phyloP scores from a whole-genome alignment of 1,139 yeast genomes.

The Geotrichum armillariae region DNA sequence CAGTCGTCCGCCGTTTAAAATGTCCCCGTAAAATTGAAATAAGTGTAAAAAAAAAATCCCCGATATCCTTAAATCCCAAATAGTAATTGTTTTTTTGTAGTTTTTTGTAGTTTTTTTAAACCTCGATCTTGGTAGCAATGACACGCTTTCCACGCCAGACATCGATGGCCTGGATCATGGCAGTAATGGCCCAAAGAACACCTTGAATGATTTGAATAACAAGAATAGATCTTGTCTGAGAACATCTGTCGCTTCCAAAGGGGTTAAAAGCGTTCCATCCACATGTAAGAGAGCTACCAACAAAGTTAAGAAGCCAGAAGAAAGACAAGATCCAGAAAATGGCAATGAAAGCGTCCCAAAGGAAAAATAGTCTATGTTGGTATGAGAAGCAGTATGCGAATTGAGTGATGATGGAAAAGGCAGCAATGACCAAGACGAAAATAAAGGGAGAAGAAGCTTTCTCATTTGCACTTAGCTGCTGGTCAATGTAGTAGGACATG shows the following conservation, averaged over 20 bases:
- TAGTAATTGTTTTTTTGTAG: neutral
- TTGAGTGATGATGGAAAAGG: slow-evolving; percentile 34
- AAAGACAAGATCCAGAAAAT: slow-evolving; percentile 34
- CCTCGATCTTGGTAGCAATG: slow-evolving; percentile 18
- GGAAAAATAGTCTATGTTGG: slow-evolving; percentile 29
- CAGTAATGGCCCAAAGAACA: slow-evolving; percentile 34
- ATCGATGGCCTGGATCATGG: slow-evolving; percentile 24
- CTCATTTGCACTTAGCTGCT: slow-evolving; percentile 25
- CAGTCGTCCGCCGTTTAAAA: too few species aligned
- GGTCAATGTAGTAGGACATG: slow-evolving; percentile 34
- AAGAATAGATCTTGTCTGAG: slow-evolving; percentile 36
- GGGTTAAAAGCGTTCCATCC: slow-evolving; percentile 38
- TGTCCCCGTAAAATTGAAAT: too few species aligned
- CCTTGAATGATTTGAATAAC: slow-evolving; percentile 33
- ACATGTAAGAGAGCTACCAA: slow-evolving; percentile 27
- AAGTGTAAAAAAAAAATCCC: neutral
- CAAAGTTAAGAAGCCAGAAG: slow-evolving; percentile 36
- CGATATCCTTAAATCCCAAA: neutral
- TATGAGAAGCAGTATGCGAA: slow-evolving; percentile 35
- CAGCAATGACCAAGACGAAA: slow-evolving; percentile 33
- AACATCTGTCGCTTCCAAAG: slow-evolving; percentile 35
- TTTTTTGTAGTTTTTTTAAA: neutral
- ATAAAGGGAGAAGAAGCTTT: slow-evolving; percentile 34
- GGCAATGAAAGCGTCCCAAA: slow-evolving; percentile 34
- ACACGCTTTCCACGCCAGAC: slow-evolving; percentile 20